Conservation (phyloP, 495 filamentous ascomycete species). For the Trichoderma gamsii region DNA sequence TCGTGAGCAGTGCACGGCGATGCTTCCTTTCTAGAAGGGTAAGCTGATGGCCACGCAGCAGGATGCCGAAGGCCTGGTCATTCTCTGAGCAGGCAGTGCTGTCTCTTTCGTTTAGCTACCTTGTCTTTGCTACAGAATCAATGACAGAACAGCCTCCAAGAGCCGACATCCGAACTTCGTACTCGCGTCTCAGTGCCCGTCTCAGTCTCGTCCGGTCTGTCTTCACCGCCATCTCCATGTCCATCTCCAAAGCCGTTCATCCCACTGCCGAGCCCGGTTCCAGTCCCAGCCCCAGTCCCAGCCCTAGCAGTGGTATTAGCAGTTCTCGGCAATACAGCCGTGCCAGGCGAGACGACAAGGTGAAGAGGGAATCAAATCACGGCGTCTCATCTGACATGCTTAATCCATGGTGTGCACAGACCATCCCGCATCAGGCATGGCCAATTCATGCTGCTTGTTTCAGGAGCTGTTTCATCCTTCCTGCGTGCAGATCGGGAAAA, state of each 20-base stretch:
- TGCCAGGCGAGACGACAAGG: background rate
- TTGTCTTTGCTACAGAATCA: too few relatives aligned
- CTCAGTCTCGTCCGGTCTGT: background rate
- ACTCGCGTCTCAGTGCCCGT: background rate
- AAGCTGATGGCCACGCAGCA: background rate
- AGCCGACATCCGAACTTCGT: background rate
- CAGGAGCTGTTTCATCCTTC: slow-evolving; percentile 5
- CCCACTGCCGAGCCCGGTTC: background rate
- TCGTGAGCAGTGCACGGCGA: background rate
- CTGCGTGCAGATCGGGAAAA: background rate
- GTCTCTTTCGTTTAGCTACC: too few relatives aligned
- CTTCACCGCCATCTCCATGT: background rate
- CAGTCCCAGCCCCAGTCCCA: background rate
- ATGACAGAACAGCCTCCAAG: too few relatives aligned
- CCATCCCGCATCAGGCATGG: background rate
- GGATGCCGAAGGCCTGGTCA: too few relatives aligned
- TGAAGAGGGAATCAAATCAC: background rate
- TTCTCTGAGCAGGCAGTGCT: too few relatives aligned
- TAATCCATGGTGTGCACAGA: slow-evolving; percentile 1
- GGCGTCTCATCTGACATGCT: background rate
- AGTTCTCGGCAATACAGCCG: background rate
- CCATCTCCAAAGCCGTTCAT: background rate
- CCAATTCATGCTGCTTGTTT: background rate
- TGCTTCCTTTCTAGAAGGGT: background rate
- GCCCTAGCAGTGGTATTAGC: background rate